phyloP scores from a whole-genome alignment of 257 asterid species.

The Ajuga chamaepitys region DNA sequence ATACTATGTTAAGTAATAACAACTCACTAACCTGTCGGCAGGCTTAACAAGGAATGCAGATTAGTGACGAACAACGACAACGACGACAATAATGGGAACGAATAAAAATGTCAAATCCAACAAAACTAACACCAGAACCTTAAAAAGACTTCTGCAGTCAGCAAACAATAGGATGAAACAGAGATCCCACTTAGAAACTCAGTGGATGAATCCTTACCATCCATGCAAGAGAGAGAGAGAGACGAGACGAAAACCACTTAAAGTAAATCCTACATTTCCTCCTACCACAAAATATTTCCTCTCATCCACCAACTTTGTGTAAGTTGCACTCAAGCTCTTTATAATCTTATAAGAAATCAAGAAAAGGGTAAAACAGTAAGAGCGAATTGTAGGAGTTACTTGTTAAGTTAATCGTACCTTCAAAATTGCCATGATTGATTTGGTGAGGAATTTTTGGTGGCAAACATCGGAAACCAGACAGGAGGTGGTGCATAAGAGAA shows the following conservation, averaged over 20 bases:
- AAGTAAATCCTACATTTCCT: constrained; percentile 6
- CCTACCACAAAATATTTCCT: constrained; percentile 2
- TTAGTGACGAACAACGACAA: neutral
- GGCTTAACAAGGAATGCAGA: neutral
- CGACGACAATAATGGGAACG: neutral
- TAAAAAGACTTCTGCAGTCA: neutral
- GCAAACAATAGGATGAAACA: neutral
- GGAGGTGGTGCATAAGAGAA: constrained; percentile 1
- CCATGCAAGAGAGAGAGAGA: neutral
- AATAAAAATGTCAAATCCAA: constrained; percentile 6
- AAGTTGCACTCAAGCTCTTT: constrained; percentile 9
- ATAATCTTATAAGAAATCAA: neutral
- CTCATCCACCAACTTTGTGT: constrained; percentile 11
- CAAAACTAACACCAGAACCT: constrained; percentile 8
- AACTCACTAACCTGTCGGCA: constrained; percentile 10
- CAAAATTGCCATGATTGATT: neutral
- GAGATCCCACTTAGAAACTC: neutral
- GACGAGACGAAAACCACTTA: neutral
- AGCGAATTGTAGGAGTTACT: neutral
- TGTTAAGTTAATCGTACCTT: neutral
- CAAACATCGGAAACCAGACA: neutral
- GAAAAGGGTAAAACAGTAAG: neutral
- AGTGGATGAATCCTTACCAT: constrained; percentile 4
- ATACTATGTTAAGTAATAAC: neutral
- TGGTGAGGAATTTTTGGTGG: constrained; percentile 1